Conservation (phyloP, 1,284 basidiomycete species). For the Heterobasidion irregulare region DNA sequence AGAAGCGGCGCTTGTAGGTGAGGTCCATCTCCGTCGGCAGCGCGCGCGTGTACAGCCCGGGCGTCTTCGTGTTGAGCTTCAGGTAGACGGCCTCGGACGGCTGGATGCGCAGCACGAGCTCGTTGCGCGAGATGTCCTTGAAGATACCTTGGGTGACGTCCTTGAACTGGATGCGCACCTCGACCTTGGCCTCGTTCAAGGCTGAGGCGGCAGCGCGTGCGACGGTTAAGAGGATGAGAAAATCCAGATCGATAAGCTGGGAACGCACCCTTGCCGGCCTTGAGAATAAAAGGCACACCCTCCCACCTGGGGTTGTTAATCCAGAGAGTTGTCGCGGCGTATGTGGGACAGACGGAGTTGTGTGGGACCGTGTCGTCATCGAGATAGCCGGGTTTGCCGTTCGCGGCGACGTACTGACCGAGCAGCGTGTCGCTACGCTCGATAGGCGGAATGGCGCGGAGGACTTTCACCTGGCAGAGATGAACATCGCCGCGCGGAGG, state of each 20-base stretch:
- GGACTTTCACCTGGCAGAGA: slow-evolving; percentile 81
- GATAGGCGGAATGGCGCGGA: slow-evolving; percentile 83
- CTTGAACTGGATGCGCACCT: slow-evolving; percentile 94
- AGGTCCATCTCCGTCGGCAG: slow-evolving; percentile 95
- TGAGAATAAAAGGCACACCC: slow-evolving; percentile 94
- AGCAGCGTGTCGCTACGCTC: slow-evolving; percentile 73
- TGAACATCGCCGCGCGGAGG: slow-evolving; percentile 6
- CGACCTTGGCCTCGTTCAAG: slow-evolving; percentile 94
- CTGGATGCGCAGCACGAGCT: slow-evolving; percentile 93
- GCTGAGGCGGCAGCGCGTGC: slow-evolving; percentile 36
- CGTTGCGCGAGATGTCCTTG: slow-evolving; percentile 89
- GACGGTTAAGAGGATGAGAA: neutral
- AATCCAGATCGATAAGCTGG: neutral
- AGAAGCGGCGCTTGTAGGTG: slow-evolving; percentile 92
- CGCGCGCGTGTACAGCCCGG: slow-evolving; percentile 82
- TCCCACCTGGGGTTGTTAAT: slow-evolving; percentile 96
- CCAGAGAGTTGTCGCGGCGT: slow-evolving; percentile 80
- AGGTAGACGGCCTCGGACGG: slow-evolving; percentile 92
- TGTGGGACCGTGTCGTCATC: slow-evolving; percentile 93
- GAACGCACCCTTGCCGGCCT: slow-evolving; percentile 85
- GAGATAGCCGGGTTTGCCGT: slow-evolving; percentile 94
- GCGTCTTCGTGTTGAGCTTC: slow-evolving; percentile 91
- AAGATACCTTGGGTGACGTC: slow-evolving; percentile 95
- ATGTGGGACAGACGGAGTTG: slow-evolving; percentile 88
- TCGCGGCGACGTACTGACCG: slow-evolving; percentile 84